A percentile compares a stretch with the other conserved stretches of the same genome.
phyloP scores from a whole-genome alignment of 495 filamentous ascomycete species.

The Aspergillus sclerotioniger region DNA sequence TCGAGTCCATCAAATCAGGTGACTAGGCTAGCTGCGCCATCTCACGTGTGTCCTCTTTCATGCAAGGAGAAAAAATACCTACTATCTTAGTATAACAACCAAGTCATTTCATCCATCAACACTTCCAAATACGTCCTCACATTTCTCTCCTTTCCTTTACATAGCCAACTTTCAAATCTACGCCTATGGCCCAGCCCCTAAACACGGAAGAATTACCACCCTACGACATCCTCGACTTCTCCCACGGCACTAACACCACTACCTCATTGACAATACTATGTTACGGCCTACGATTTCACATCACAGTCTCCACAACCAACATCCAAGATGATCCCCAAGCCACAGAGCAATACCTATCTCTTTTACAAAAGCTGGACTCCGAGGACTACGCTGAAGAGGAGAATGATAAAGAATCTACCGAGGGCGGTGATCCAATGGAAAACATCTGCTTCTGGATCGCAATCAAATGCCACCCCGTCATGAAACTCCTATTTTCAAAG shows the following conservation, averaged over 20 bases:
- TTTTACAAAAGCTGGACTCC: not conserved
- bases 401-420: not conserved
- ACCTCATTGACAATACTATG: not conserved
- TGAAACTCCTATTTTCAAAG: not conserved
- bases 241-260: not conserved
- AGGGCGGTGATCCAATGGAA: constrained; percentile 7
- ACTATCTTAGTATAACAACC: too few species aligned
- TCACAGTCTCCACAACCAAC: not conserved
- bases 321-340: not conserved
- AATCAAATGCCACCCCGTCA: not conserved
- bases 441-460: constrained; percentile 10
- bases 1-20: too few species aligned
- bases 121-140: too few species aligned
- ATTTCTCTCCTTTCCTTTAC: too few species aligned
- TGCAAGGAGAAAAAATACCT: too few species aligned
- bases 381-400: constrained; percentile 2
- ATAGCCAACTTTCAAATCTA: too few species aligned
- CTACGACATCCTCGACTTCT: constrained; percentile 1
- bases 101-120: too few species aligned
- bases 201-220: not conserved
- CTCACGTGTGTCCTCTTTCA: too few species aligned
- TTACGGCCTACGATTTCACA: constrained; percentile 4
- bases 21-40: too few species aligned
- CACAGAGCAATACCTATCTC: not conserved
- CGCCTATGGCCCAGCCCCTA: not conserved